phyloP scores from a whole-genome alignment of 495 filamentous ascomycete species.

The Stereocaulon alpinum region DNA sequence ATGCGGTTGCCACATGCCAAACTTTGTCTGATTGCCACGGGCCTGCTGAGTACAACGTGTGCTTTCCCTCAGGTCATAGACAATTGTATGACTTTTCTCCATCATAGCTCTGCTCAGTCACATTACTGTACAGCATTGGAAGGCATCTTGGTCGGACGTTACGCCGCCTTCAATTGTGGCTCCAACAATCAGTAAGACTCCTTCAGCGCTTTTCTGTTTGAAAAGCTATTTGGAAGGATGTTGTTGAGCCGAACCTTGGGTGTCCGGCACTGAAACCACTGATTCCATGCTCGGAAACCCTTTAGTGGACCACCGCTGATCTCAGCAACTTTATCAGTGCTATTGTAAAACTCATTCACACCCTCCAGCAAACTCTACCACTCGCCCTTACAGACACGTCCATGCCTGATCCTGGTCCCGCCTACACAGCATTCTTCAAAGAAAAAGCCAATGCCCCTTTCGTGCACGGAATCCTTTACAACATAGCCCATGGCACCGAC shows the following conservation, averaged over 20 bases:
- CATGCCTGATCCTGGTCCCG: neutral
- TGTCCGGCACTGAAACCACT: neutral
- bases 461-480: neutral
- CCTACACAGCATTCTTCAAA: constrained; percentile 3
- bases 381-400: neutral
- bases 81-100: neutral
- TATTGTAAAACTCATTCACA: neutral
- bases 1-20: no score
- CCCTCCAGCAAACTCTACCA: neutral
- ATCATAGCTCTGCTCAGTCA: neutral
- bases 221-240: no score
- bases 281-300: neutral
- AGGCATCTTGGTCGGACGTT: neutral
- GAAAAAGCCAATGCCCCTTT: neutral
- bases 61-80: neutral
- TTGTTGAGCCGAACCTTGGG: no score
- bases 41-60: neutral
- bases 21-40: no score
- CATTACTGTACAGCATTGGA: neutral
- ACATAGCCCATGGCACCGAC: neutral
- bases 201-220: neutral
- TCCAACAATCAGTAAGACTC: neutral
- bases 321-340: neutral
- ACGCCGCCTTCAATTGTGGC: neutral
- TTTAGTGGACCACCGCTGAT: neutral